Conservation (phyloP, 1,284 basidiomycete species). For the Melampsora americana region DNA sequence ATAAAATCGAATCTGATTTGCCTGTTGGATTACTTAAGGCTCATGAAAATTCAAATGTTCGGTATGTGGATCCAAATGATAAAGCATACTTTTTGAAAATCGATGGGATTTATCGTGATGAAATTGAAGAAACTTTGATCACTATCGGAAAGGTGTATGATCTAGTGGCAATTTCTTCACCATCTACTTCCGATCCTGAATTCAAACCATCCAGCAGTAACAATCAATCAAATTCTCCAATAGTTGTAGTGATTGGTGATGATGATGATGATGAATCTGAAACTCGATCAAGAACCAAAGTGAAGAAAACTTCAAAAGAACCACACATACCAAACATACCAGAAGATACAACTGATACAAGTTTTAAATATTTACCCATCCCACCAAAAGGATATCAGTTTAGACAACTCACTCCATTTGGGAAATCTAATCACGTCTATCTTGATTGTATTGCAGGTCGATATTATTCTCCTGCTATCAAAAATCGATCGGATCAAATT, state of each 20-base stretch:
- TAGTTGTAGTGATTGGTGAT: neutral
- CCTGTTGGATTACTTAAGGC: neutral
- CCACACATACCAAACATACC: neutral
- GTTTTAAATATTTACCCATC: conserved; percentile 10
- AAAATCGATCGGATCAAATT: conserved; percentile 19
- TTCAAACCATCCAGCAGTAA: neutral
- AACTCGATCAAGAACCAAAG: neutral
- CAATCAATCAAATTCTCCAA: neutral
- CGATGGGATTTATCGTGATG: conserved; percentile 19
- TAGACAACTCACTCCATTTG: conserved; percentile 14
- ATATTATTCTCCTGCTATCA: conserved; percentile 33
- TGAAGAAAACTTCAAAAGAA: too few species aligned
- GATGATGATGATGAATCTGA: neutral
- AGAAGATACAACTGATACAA: neutral
- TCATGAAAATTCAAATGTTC: neutral
- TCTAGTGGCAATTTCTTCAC: neutral
- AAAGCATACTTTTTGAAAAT: conserved; percentile 25
- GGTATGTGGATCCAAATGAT: neutral
- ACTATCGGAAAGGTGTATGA: conserved; percentile 27
- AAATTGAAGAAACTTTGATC: conserved; percentile 1
- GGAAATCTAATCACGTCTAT: conserved; percentile 6
- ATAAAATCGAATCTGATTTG: neutral
- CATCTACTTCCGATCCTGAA: neutral
- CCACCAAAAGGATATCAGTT: conserved; percentile 27
- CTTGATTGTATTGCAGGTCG: conserved; percentile 34